Conservation (phyloP, 805 yeast genomes). For the Ogataea allantospora region DNA sequence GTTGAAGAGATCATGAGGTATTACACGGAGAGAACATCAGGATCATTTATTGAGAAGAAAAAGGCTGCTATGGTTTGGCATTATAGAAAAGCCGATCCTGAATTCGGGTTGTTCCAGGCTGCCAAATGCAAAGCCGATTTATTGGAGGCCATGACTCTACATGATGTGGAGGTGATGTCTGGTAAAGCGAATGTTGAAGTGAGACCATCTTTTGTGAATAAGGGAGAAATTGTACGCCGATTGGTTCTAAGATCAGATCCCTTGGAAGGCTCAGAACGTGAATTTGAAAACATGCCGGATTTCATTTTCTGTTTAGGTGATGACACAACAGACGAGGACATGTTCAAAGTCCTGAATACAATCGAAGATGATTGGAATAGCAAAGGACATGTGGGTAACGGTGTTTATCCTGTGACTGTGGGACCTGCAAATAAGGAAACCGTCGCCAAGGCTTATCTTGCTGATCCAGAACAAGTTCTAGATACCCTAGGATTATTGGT, state of each 20-base stretch:
- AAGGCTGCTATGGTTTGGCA: conserved; percentile 98
- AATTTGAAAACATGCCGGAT: conserved; percentile 59
- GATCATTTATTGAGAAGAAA: conserved; percentile 80
- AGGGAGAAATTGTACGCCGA: conserved; percentile 91
- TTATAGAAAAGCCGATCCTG: conserved; percentile 92
- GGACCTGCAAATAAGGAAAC: conserved; percentile 91
- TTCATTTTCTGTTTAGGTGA: conserved; percentile 91
- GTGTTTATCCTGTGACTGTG: conserved; percentile 82
- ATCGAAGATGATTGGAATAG: conserved; percentile 56
- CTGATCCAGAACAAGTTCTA: conserved; percentile 79
- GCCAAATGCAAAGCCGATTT: conserved; percentile 65
- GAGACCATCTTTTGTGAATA: conserved; percentile 91
- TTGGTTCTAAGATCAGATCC: conserved; percentile 68
- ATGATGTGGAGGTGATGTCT: conserved; percentile 91
- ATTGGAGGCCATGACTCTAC: conserved; percentile 52
- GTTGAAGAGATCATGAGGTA: conserved; percentile 71
- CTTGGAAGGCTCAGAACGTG: conserved; percentile 25
- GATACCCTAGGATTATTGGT: conserved; percentile 78
- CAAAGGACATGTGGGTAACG: too few relatives aligned
- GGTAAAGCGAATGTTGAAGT: conserved; percentile 98
- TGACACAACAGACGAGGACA: conserved; percentile 96
- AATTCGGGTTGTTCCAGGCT: conserved; percentile 85
- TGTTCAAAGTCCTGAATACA: conserved; percentile 76
- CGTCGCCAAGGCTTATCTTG: conserved; percentile 78
- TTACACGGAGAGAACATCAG: conserved; percentile 88